These are phyloP conservation scores for Noccaea caerulescens DNA, from an alignment of 345 rosid genomes.

Conservation along the genomic window DNA sequence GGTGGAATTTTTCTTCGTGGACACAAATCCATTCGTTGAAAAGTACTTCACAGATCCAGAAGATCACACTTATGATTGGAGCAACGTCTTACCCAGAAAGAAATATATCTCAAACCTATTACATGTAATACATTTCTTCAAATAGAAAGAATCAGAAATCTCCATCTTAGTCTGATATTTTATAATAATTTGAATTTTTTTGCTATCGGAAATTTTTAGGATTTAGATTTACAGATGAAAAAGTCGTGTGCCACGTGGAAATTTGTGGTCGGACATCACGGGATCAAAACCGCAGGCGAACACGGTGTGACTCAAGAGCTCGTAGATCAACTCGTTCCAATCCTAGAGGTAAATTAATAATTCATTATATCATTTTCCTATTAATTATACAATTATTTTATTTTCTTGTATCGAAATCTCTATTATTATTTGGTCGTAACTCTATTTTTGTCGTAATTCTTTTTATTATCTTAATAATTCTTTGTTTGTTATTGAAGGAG, in stretches of 20 bases:
- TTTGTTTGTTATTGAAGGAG: conserved; percentile 41
- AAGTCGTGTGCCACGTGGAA: conserved; percentile 62
- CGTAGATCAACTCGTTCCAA: conserved; percentile 53
- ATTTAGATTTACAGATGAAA: conserved; percentile 50
- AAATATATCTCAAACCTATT: conserved; percentile 47
- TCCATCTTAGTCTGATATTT: neutral
- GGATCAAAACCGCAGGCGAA: conserved; percentile 59
- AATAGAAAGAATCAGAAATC: neutral
- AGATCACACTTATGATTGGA: conserved; percentile 60
- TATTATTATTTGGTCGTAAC: neutral
- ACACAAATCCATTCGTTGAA: conserved; percentile 60
- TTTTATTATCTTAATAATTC: too few species aligned
- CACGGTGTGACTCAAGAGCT: conserved; percentile 67
- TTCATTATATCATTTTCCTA: neutral
- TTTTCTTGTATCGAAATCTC: neutral
- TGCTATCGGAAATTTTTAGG: conserved; percentile 35
- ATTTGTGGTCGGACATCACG: conserved; percentile 69
- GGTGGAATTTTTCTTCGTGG: conserved; percentile 62
- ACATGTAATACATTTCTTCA: conserved; percentile 40
- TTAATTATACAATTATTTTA: too few species aligned
- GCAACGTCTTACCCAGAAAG: conserved; percentile 45
- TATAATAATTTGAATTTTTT: neutral
- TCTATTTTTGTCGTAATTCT: neutral
- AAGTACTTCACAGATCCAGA: conserved; percentile 51
- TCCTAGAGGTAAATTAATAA: conserved; percentile 48